phyloP scores from a whole-genome alignment of 2,329 filamentous ascomycete genomes.

The Cladophialophora carrionii region DNA sequence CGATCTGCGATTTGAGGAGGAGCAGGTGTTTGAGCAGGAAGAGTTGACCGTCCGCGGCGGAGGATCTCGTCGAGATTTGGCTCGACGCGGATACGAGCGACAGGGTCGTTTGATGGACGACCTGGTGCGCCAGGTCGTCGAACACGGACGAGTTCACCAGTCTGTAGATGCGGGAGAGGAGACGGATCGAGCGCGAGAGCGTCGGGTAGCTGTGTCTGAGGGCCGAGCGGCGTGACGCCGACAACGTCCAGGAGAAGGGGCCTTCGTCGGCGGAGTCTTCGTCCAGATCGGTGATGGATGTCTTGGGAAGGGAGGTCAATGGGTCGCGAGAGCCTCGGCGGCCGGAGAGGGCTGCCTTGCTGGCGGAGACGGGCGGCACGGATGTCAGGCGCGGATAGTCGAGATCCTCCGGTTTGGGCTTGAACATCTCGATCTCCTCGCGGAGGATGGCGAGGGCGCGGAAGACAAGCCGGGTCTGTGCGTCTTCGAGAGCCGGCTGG shows the following conservation, averaged over 20 bases:
- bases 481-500: constrained; percentile 68
- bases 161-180: constrained; percentile 70
- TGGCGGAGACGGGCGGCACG: constrained; percentile 41
- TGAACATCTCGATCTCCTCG: constrained; percentile 69
- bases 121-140: constrained; percentile 73
- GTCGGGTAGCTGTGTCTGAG: constrained; percentile 59
- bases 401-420: constrained; percentile 66
- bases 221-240: constrained; percentile 32
- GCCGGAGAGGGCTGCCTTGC: constrained; percentile 39
- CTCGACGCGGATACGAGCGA: constrained; percentile 78
- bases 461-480: constrained; percentile 69
- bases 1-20: constrained; percentile 91
- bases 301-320: constrained; percentile 34
- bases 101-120: constrained; percentile 86
- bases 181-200: constrained; percentile 67
- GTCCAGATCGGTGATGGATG: constrained; percentile 51
- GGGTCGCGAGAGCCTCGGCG: constrained; percentile 44
- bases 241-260: constrained; percentile 32
- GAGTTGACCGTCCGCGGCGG: constrained; percentile 74
- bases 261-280: constrained; percentile 51
- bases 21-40: constrained; percentile 96
- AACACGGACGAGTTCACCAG: constrained; percentile 71
- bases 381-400: constrained; percentile 62
- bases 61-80: constrained; percentile 59
- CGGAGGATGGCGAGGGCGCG: constrained; percentile 65